Conservation (phyloP, 805 yeast genomes). For the Priceomyces medius region DNA sequence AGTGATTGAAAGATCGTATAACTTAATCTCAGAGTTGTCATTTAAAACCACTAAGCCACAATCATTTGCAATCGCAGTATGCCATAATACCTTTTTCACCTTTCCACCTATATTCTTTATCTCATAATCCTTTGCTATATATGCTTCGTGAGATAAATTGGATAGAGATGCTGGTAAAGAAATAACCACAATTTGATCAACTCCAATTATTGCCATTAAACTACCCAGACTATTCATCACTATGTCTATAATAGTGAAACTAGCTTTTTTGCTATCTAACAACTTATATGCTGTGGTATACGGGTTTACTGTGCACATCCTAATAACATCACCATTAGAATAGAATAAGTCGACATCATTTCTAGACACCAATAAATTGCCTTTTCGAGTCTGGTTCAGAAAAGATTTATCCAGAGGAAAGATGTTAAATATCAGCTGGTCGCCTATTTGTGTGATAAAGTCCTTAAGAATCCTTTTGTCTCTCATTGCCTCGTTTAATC, state of each 20-base stretch:
- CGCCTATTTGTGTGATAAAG: constrained; percentile 10
- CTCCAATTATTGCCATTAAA: constrained; percentile 42
- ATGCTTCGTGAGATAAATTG: constrained; percentile 4
- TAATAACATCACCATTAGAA: constrained; percentile 31
- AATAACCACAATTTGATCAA: constrained; percentile 24
- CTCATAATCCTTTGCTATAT: constrained; percentile 11
- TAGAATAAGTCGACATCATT: constrained; percentile 26
- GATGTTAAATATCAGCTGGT: constrained; percentile 12
- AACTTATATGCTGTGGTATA: constrained; percentile 19
- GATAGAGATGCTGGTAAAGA: constrained; percentile 26
- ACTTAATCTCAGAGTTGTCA: constrained; percentile 15
- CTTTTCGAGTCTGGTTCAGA: neutral
- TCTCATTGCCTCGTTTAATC: neutral
- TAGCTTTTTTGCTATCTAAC: constrained; percentile 17
- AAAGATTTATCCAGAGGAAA: constrained; percentile 3
- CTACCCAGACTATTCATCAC: constrained; percentile 41
- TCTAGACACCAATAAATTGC: constrained; percentile 12
- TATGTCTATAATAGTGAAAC: constrained; percentile 31
- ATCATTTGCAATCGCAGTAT: constrained; percentile 18
- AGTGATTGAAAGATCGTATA: constrained; percentile 21
- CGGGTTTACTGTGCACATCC: constrained; percentile 27
- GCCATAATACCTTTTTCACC: constrained; percentile 27
- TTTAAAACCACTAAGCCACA: constrained; percentile 25
- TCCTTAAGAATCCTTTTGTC: neutral
- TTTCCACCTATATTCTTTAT: constrained; percentile 14